Base-by-base conservation (phyloP, 1,284 basidiomycete genomes). In the Ustilago sp. region DNA sequence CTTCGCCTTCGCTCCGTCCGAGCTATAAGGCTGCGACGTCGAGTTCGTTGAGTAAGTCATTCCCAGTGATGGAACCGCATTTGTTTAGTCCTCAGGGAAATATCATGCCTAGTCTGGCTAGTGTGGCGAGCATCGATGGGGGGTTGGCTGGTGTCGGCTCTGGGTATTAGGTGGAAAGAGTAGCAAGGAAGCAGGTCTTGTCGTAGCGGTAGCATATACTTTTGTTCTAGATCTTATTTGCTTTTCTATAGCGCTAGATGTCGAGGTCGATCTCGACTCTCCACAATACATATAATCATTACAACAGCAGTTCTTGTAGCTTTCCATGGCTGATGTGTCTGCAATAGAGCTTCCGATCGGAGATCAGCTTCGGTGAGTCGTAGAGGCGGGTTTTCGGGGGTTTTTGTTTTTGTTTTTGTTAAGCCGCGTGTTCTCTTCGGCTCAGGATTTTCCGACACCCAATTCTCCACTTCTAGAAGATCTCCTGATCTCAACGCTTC, bases 21-120 rank as follows among this genome's bases (percentile, higher is more conserved):
- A 74, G 59, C 47, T 74, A 68, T 50, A 74, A 68, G 50, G 50
- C 66, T 11, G 41, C 59, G 7, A 39, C 62, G 34, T 64, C 58
- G 34, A 74, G 59, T 48, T 59, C 62, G 41, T 34, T 74, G 41
- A 61, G 48, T 19, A 50, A 56, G 59, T 52, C 52, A 19, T 68
- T 68, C 43, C 66, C 71, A 13, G 52, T 65, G 39, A 62, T 67
- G 64, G 65, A 36, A 8, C 39, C 41, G 2, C 39, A 50, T 17
- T 43, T 68, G 47, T 65, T 59, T 12, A 68, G 62, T 56, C 70
- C 64, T 15, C 57, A 65, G 51, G 60, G 68, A 1, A 70, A 65
- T 47, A 39, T 39, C 5, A 15, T 61, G 59, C 54, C 68, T 1
- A 57, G 54, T 45, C 36, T 71, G 59, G 38, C 68, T 5, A 71